Percentiles rank a stretch among this genome's conserved stretches.
phyloP scores from a whole-genome alignment of 2,329 filamentous ascomycete genomes.

The Ambrosiella xylebori region DNA sequence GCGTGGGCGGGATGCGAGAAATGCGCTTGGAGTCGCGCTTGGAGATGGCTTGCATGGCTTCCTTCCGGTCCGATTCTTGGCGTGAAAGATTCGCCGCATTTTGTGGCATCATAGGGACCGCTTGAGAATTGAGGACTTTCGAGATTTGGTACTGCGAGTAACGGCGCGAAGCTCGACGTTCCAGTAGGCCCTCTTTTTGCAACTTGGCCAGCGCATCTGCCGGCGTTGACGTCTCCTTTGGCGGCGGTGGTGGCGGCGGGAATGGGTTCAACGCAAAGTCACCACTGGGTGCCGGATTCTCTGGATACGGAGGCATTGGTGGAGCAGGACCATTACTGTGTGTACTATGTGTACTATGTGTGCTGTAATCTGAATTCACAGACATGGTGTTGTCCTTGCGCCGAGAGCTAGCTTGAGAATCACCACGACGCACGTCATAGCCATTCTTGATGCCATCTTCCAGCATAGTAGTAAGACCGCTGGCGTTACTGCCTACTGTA shows the following conservation, averaged over 20 bases:
- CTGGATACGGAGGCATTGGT: slow-evolving; percentile 54
- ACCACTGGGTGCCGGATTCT: slow-evolving; percentile 31
- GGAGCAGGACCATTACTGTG: slow-evolving; percentile 51
- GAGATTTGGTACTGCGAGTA: slow-evolving; percentile 96
- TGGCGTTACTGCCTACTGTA: slow-evolving; percentile 39
- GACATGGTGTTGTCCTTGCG: slow-evolving; percentile 24
- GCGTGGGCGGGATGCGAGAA: slow-evolving; percentile 30
- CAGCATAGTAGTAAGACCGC: slow-evolving; percentile 38
- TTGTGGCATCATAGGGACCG: slow-evolving; percentile 69
- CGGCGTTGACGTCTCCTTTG: slow-evolving; percentile 55
- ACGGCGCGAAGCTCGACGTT: slow-evolving; percentile 76
- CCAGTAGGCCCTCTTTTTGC: slow-evolving; percentile 80
- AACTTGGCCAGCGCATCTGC: slow-evolving; percentile 65
- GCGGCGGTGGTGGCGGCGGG: slow-evolving; percentile 51
- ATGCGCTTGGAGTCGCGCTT: slow-evolving; percentile 30
- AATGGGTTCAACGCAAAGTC: slow-evolving; percentile 47
- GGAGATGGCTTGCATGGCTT: slow-evolving; percentile 59
- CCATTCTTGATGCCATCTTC: slow-evolving; percentile 42
- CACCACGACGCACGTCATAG: slow-evolving; percentile 22
- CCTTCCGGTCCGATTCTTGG: slow-evolving; percentile 50
- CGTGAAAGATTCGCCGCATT: slow-evolving; percentile 69
- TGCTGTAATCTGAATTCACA: slow-evolving; percentile 26
- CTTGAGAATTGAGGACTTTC: slow-evolving; percentile 69
- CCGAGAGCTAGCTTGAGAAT: slow-evolving; percentile 27
- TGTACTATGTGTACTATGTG: slow-evolving; percentile 16